Base-by-base conservation (phyloP, 306 rosid genomes). In the Sophora flavescens region DNA sequence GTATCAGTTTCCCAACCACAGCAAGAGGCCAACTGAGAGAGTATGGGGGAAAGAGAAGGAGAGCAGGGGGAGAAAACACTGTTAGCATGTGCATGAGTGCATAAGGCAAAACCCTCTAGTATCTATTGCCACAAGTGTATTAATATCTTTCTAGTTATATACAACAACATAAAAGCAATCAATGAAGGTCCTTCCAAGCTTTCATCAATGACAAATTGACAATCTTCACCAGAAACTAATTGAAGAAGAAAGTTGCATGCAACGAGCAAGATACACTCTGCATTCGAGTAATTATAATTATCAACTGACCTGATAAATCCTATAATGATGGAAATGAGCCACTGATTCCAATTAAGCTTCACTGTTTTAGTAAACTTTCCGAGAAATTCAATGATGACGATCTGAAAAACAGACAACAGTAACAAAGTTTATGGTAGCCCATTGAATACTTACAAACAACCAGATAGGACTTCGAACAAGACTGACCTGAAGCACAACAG, bases 21-120 rank as follows among this genome's bases (percentile, higher is more conserved):
- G 97, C 97, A 30, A 95, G 97, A 70, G 99, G 97, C 99, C 97
- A 95, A 80, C 99, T 95, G 88, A 42, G 58, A n/a, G 22, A 41
- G 47, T 5, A 78, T 39, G 33, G 50, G n/a, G 28, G 39, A 71
- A 64, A 69, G 36, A 50, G 70, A 65, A 54, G 45, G 62, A 62
- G 48, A 45, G 51, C 61, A 14, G 38, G 75, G 50, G 70, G 64
- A 1, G 48, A 11, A 72, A 38, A 61, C 51, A 17, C 47, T 35
- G 58, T 81, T 50, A 84, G 83, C 63, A 59, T 32, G 52, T 12
- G 83, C 63, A 51, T 32, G 52, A 8, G 51, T 17, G 28, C 82
- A 76, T 57, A 42, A 22, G 33, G 57, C 59, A 66, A 75, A 22
- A 4, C 15, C n/a, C 39, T 57, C 70, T 33, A 33, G 39, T 45